Evolutionary conservation across 2,329 filamentous ascomycete genomes (phyloP).

Genomic region (Penicillium brasilianum): DNA sequence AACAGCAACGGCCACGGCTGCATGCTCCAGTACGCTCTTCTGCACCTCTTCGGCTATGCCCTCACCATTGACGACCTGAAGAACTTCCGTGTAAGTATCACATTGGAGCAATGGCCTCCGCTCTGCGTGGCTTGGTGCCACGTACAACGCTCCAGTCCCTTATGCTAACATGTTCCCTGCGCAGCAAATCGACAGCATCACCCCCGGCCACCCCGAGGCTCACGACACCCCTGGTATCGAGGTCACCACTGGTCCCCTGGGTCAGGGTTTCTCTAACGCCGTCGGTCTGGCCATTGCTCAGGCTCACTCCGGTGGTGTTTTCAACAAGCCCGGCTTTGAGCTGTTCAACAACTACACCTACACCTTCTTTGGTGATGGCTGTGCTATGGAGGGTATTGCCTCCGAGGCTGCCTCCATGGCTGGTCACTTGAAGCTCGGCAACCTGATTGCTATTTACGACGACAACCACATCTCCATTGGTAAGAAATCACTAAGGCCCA

Average conservation of each 20-base stretch:
- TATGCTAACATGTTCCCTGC: slow-evolving; percentile 26
- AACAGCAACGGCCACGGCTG: slow-evolving; percentile 94
- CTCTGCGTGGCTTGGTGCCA: not conserved
- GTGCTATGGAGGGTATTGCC: slow-evolving; percentile 97
- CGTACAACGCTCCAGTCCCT: not conserved
- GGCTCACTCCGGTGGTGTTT: slow-evolving; percentile 84
- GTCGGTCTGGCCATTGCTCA: slow-evolving; percentile 98
- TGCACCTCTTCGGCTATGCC: slow-evolving; percentile 93
- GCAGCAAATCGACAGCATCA: slow-evolving; percentile 75
- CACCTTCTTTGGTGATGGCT: slow-evolving; percentile 95
- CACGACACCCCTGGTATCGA: slow-evolving; percentile 97
- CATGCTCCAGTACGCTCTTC: slow-evolving; percentile 98
- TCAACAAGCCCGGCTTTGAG: slow-evolving; percentile 95
- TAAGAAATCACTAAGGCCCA: slow-evolving; percentile 42
- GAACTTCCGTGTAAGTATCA: slow-evolving; percentile 83
- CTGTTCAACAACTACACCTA: slow-evolving; percentile 97
- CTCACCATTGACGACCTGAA: slow-evolving; percentile 91
- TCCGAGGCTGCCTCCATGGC: slow-evolving; percentile 89
- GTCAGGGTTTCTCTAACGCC: slow-evolving; percentile 95
- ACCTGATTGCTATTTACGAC: slow-evolving; percentile 95
- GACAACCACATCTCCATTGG: slow-evolving; percentile 95
- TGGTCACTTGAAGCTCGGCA: slow-evolving; percentile 95
- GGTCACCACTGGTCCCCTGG: slow-evolving; percentile 96
- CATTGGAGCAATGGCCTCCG: not conserved
- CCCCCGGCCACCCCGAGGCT: slow-evolving; percentile 93